Evolutionary conservation across 148 eudicot species (phyloP).

Genomic region (Spergularia bocconei): DNA sequence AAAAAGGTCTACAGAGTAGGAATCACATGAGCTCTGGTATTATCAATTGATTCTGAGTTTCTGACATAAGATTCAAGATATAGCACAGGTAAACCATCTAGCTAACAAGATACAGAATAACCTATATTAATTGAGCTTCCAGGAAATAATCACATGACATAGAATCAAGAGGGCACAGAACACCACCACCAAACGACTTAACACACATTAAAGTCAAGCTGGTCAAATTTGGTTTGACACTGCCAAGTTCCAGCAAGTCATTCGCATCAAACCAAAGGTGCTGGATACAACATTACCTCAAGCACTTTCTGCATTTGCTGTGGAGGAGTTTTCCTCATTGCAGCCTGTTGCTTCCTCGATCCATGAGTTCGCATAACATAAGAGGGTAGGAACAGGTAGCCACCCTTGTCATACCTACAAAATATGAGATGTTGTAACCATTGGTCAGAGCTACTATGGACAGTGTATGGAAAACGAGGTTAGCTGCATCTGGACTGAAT

Average conservation of each 20-base stretch:
- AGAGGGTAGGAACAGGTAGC: constrained; percentile 77
- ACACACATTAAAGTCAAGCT: constrained; percentile 4
- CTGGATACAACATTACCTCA: constrained; percentile 43
- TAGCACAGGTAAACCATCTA: neutral
- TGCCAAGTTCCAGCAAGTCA: neutral
- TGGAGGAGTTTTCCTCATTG: constrained; percentile 49
- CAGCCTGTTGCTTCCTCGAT: constrained; percentile 65
- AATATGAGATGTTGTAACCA: constrained; percentile 3
- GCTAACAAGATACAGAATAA: neutral
- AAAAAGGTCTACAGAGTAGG: neutral
- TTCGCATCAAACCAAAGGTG: constrained; percentile 5
- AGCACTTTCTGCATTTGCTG: constrained; percentile 70
- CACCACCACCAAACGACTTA: no score
- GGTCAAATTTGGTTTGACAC: neutral
- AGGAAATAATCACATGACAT: neutral
- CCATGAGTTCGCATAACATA: constrained; percentile 91
- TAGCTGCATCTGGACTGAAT: neutral
- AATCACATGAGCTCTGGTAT: neutral
- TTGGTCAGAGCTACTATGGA: constrained; percentile 2
- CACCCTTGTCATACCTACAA: constrained; percentile 83
- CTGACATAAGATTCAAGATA: constrained; percentile 1
- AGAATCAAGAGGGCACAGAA: neutral
- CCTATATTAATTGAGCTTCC: neutral
- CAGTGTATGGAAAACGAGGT: neutral
- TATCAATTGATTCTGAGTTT: neutral